Evolutionary conservation across 345 rosid species (phyloP).

Genomic region (Hevea brasiliensis): DNA sequence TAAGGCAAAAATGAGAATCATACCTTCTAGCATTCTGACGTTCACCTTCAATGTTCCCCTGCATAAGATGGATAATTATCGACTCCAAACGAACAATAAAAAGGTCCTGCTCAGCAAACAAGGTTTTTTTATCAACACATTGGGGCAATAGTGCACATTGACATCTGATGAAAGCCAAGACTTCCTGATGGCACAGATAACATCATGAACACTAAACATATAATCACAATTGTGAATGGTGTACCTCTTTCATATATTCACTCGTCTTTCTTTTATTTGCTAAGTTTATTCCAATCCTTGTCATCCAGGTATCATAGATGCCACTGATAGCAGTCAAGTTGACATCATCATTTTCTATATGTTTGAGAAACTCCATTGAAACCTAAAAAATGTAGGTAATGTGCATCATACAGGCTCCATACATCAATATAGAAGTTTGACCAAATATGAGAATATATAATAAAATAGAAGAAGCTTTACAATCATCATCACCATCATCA

Average conservation of each 20-base stretch:
- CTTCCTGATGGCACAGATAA: neutral
- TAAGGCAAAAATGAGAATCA: slow-evolving; percentile 4
- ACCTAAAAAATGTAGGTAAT: slow-evolving; percentile 36
- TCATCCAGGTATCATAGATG: slow-evolving; percentile 68
- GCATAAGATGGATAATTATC: slow-evolving; percentile 50
- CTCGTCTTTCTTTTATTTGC: slow-evolving; percentile 18
- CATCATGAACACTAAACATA: neutral
- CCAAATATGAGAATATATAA: neutral
- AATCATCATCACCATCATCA: neutral
- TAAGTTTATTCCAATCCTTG: slow-evolving; percentile 47
- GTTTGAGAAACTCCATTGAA: slow-evolving; percentile 58
- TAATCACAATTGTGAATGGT: neutral
- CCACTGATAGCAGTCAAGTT: slow-evolving; percentile 37
- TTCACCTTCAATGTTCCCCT: slow-evolving; percentile 54
- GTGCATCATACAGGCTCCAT: neutral
- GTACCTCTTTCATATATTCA: slow-evolving; percentile 44
- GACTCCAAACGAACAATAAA: slow-evolving; percentile 64
- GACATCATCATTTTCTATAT: slow-evolving; percentile 28
- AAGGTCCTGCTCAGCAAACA: slow-evolving; percentile 47
- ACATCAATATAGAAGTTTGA: neutral
- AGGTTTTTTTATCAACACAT: neutral
- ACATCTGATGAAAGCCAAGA: neutral
- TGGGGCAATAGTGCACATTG: neutral
- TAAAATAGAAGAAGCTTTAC: neutral
- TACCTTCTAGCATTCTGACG: slow-evolving; percentile 56